Percentiles rank a stretch among this genome's conserved stretches.
phyloP scores from a whole-genome alignment of 73 alveolate genomes.

The Paramecium bursaria region DNA sequence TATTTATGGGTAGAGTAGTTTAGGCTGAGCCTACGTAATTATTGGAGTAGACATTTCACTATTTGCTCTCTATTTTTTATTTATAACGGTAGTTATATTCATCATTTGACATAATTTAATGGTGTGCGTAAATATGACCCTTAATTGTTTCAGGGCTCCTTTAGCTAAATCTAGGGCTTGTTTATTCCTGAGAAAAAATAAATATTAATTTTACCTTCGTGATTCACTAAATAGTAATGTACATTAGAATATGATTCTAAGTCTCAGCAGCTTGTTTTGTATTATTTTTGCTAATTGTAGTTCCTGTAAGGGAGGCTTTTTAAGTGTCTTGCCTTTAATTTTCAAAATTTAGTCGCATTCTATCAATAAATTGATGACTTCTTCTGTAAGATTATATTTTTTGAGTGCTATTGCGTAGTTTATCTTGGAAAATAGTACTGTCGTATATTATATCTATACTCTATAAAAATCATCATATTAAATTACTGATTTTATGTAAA shows the following conservation, averaged over 20 bases:
- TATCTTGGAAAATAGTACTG: constrained; percentile 47
- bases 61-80: constrained; percentile 55
- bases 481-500: constrained; percentile 38
- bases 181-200: constrained; percentile 8
- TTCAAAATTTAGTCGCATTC: constrained; percentile 40
- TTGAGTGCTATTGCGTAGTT: constrained; percentile 27
- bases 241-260: constrained; percentile 9
- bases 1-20: constrained; percentile 13
- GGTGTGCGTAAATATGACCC: not conserved
- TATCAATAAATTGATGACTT: constrained; percentile 22
- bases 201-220: not conserved
- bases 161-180: constrained; percentile 44
- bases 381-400: constrained; percentile 6
- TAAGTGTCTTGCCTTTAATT: constrained; percentile 30
- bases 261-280: constrained; percentile 34
- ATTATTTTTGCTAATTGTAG: constrained; percentile 32
- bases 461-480: not conserved
- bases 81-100: not conserved
- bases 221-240: constrained; percentile 30
- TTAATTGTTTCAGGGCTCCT: not conserved
- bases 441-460: constrained; percentile 16
- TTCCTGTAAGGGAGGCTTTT: not conserved
- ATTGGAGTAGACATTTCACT: constrained; percentile 20
- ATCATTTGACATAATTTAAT: constrained; percentile 33
- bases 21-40: not conserved